Conservation (phyloP, 1,284 basidiomycete species). For the Serendipita sp. region DNA sequence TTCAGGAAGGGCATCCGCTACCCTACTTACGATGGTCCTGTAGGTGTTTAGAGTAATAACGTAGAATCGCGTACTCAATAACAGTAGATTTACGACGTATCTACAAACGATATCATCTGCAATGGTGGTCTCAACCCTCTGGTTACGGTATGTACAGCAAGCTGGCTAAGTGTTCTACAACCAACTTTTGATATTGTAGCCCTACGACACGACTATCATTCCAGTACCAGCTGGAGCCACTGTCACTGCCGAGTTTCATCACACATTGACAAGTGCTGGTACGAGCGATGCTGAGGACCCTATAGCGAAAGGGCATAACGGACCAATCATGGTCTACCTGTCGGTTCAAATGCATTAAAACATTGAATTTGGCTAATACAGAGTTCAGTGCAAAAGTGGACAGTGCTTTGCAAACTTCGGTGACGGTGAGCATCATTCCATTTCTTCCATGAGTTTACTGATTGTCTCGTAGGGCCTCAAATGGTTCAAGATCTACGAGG, state of each 20-base stretch:
- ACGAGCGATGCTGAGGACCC: constrained; percentile 14
- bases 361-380: neutral
- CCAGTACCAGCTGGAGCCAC: constrained; percentile 9
- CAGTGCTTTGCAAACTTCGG: neutral
- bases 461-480: constrained; percentile 19
- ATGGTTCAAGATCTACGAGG: constrained; percentile 41
- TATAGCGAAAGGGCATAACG: constrained; percentile 16
- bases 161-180: constrained; percentile 6
- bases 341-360: neutral
- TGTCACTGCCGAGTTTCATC: constrained; percentile 14
- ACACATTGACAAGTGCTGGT: constrained; percentile 12
- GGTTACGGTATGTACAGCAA: constrained; percentile 7
- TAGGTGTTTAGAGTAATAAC: neutral
- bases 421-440: neutral
- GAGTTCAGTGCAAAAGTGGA: neutral
- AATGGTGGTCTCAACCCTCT: constrained; percentile 16
- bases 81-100: constrained; percentile 15
- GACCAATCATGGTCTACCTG: constrained; percentile 14
- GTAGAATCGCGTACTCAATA: neutral
- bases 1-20: constrained; percentile 10
- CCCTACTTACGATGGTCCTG: constrained; percentile 10
- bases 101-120: constrained; percentile 15
- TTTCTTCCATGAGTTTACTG: too few species aligned
- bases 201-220: constrained; percentile 8
- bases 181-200: constrained; percentile 2